Conservation (phyloP, 495 filamentous ascomycete genomes). For the Tuber magnatum region DNA sequence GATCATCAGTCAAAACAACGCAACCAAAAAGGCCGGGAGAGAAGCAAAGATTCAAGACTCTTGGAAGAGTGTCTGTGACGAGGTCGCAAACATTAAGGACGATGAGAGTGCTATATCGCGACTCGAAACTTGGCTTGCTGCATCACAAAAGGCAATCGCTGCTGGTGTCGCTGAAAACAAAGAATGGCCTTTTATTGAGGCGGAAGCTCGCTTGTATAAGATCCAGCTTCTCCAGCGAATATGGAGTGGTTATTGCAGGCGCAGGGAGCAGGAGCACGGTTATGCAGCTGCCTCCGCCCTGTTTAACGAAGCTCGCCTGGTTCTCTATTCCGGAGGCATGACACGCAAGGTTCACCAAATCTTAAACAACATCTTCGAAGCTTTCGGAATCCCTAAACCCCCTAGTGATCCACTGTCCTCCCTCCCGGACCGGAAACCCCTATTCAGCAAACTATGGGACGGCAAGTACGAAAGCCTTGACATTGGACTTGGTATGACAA, state of each 20-base stretch:
- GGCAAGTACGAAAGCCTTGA: constrained; percentile 36
- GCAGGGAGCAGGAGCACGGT: constrained; percentile 36
- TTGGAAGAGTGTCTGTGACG: constrained; percentile 29
- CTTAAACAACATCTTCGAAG: constrained; percentile 34
- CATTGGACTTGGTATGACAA: constrained; percentile 42
- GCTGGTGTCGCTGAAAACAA: constrained; percentile 32
- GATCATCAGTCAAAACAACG: constrained; percentile 32
- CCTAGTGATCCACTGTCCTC: constrained; percentile 13
- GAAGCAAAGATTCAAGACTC: constrained; percentile 30
- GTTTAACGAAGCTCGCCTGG: constrained; percentile 35
- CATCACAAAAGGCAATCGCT: constrained; percentile 23
- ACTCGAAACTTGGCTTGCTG: constrained; percentile 27
- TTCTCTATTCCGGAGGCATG: constrained; percentile 28
- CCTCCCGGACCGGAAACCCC: constrained; percentile 30
- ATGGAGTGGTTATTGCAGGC: constrained; percentile 42
- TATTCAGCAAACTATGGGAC: constrained; percentile 20
- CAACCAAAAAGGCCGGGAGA: constrained; percentile 33
- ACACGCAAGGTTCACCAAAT: constrained; percentile 39
- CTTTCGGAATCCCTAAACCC: constrained; percentile 33
- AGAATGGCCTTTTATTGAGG: constrained; percentile 41
- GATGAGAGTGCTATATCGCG: constrained; percentile 25
- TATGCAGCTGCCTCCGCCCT: constrained; percentile 42
- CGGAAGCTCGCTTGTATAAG: constrained; percentile 44
- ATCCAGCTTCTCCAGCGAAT: constrained; percentile 42
- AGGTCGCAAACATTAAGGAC: constrained; percentile 24